Conservation (phyloP, 1,284 basidiomycete genomes). For the Peniophora sp. region DNA sequence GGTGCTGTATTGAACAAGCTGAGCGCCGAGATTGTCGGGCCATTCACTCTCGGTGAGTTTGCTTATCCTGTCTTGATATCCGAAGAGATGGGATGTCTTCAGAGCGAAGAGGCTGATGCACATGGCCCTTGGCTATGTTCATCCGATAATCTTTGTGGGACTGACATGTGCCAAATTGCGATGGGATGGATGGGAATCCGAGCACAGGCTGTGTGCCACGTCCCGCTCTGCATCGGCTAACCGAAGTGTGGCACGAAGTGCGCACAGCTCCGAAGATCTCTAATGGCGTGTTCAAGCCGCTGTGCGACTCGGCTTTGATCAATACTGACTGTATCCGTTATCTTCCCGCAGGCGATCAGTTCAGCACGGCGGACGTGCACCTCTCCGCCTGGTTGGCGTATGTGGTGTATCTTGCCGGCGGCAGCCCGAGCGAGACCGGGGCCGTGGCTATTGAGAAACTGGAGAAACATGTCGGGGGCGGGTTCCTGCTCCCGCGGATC, state of each 20-base stretch:
- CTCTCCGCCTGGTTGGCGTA: constrained; percentile 71
- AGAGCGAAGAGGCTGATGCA: no score
- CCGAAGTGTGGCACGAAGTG: no score
- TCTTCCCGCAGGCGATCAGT: constrained; percentile 74
- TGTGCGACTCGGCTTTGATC: background rate
- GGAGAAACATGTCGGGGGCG: constrained; percentile 40
- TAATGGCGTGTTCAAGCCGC: background rate
- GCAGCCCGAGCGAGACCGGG: constrained; percentile 39
- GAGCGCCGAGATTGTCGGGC: constrained; percentile 60
- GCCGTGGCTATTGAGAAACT: constrained; percentile 38
- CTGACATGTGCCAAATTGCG: no score
- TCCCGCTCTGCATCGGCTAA: no score
- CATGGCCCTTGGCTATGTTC: no score
- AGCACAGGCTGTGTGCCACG: no score
- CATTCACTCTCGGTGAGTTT: constrained; percentile 61
- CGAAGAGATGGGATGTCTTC: background rate
- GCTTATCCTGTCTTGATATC: background rate
- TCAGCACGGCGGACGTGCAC: constrained; percentile 78
- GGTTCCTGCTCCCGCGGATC: constrained; percentile 37
- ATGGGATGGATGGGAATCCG: no score
- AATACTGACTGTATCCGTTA: constrained; percentile 1
- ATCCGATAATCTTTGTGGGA: no score
- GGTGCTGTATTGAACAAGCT: constrained; percentile 36
- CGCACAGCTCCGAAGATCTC: no score
- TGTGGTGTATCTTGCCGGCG: constrained; percentile 52